Conservation (phyloP, 371 early-diverging fungal species). For the Lichtheimia hyalospora region DNA sequence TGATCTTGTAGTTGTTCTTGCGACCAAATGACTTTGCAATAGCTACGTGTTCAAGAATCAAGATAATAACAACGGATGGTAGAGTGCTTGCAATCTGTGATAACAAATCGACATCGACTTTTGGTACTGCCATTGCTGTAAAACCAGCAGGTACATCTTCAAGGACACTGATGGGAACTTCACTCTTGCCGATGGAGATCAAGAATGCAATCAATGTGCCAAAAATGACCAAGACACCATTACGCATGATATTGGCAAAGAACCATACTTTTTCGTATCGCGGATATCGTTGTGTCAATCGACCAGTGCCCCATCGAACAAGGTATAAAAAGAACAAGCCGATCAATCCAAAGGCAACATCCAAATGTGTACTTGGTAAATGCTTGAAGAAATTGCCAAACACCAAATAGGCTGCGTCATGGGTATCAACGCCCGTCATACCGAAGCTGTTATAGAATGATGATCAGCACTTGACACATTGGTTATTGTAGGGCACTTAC, state of each 20-base stretch:
- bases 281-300: conserved; percentile 39
- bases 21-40: conserved; percentile 81
- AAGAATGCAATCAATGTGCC: conserved; percentile 41
- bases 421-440: conserved; percentile 60
- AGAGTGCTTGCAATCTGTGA: conserved; percentile 50
- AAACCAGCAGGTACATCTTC: conserved; percentile 73
- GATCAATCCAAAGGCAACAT: conserved; percentile 51
- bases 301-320: conserved; percentile 27
- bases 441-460: conserved; percentile 50
- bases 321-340: conserved; percentile 45
- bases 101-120: conserved; percentile 35
- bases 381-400: conserved; percentile 53
- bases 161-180: conserved; percentile 55
- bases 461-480: neutral
- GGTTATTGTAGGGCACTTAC: conserved; percentile 4
- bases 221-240: conserved; percentile 46
- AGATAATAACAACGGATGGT: conserved; percentile 66
- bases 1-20: conserved; percentile 62
- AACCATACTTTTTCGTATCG: conserved; percentile 41
- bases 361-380: conserved; percentile 44
- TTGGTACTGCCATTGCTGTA: conserved; percentile 53
- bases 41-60: conserved; percentile 83
- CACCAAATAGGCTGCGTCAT: conserved; percentile 53
- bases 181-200: conserved; percentile 36
- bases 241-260: conserved; percentile 52